Percentiles rank a stretch among this genome's conserved stretches.
Conservation (phyloP, 306 rosid genomes). For the Phaseolus lunatus region DNA sequence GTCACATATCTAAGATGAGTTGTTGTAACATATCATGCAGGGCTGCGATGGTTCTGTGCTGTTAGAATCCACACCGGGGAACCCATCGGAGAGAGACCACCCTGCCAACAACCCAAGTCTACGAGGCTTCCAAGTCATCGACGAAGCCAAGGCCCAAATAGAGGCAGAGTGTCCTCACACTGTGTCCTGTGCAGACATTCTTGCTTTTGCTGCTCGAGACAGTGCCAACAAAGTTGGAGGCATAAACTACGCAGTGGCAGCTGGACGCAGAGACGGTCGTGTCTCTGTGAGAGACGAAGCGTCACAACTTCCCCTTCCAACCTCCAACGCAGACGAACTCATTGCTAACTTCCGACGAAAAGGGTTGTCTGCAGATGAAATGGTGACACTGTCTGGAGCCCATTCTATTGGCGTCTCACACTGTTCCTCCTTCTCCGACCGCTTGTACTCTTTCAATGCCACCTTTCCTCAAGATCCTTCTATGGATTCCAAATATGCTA, state of each 20-base stretch:
- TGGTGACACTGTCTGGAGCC: slow-evolving; percentile 57
- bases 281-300: slow-evolving; percentile 42
- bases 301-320: slow-evolving; percentile 33
- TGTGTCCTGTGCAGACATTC: slow-evolving; percentile 53
- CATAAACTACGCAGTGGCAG: slow-evolving; percentile 35
- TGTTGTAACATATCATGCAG: too few relatives aligned
- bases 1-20: background rate
- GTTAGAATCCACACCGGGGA: slow-evolving; percentile 40
- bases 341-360: slow-evolving; percentile 1
- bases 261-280: slow-evolving; percentile 54
- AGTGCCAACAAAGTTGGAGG: slow-evolving; percentile 43
- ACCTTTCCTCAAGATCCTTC: slow-evolving; percentile 49
- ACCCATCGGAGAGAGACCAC: slow-evolving; percentile 51
- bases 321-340: slow-evolving; percentile 23
- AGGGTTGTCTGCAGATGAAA: slow-evolving; percentile 53
- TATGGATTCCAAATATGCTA: slow-evolving; percentile 43
- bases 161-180: slow-evolving; percentile 51
- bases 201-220: slow-evolving; percentile 57
- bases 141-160: slow-evolving; percentile 49
- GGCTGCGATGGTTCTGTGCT: slow-evolving; percentile 59
- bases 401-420: slow-evolving; percentile 55
- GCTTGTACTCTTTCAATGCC: slow-evolving; percentile 51
- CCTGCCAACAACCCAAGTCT: slow-evolving; percentile 56
- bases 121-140: slow-evolving; percentile 56
- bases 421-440: slow-evolving; percentile 48